These are phyloP conservation scores for Aphanomyces stellatus DNA, from an alignment of 352 stramenopile species.

Conservation along the genomic window DNA sequence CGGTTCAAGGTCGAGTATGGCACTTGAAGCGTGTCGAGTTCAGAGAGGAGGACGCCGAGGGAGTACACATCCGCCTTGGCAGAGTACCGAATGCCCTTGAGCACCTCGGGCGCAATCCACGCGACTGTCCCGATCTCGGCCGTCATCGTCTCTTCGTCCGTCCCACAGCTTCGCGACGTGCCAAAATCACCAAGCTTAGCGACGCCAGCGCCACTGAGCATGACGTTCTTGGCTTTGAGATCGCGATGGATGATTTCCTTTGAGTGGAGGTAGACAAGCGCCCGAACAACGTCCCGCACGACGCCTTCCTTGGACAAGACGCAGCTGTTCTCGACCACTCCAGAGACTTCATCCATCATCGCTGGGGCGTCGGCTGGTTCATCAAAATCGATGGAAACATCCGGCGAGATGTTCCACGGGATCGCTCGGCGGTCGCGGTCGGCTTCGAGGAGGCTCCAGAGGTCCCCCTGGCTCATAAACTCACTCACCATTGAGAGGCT, in stretches of 20 bases:
- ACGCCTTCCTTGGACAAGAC: conserved; percentile 1
- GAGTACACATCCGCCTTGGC: conserved; percentile 33
- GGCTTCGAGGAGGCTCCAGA: conserved; percentile 26
- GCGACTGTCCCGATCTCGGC: conserved; percentile 25
- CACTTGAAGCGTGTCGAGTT: conserved; percentile 24
- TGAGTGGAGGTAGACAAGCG: neutral
- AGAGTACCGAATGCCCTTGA: conserved; percentile 28
- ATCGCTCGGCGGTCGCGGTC: neutral
- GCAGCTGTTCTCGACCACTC: neutral
- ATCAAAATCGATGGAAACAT: neutral
- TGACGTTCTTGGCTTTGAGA: conserved; percentile 20
- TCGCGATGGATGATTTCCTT: conserved; percentile 15
- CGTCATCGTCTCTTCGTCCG: conserved; percentile 25
- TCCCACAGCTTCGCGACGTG: conserved; percentile 18
- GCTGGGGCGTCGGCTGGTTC: neutral
- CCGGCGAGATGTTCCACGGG: neutral
- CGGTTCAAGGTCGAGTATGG: neutral
- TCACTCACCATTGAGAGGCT: conserved; percentile 79
- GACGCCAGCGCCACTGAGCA: conserved; percentile 24
- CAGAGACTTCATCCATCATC: neutral
- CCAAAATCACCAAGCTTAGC: conserved; percentile 33
- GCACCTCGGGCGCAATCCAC: conserved; percentile 30
- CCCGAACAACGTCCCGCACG: neutral
- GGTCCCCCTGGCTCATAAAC: conserved; percentile 80
- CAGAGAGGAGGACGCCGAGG: conserved; percentile 26